Evolutionary conservation across 169 alveolate species (phyloP), one percentile per base, ranked within the genome.

Genomic region (Cryptosporidium muris): DNA sequence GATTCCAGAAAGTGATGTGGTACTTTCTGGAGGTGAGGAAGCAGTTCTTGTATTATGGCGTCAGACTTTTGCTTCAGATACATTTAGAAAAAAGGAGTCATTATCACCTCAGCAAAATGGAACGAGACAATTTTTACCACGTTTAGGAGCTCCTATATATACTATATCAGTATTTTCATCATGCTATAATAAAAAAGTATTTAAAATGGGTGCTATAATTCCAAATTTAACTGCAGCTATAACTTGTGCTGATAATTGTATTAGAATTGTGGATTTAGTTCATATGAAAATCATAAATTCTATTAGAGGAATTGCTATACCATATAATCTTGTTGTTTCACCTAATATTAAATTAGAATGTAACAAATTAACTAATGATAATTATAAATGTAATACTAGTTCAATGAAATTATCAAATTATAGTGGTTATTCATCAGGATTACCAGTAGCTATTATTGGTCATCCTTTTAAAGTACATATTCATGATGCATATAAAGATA

Each of bases 11-110:
- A 58, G 74, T 1, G 68, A 74, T 25, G 67, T 60, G n/a, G 66
- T 74, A n/a, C 34, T 74, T n/a, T 74, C 85, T 8, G 85, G 85
- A 3, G 85, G 85, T n/a, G 85, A 74, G 25, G 85, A 74, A 43
- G 85, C 85, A 1, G 85, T 74, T 16, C 16, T 74, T 11, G 85
- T 74, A 1, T 5, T 74, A 11, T 74, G 85, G 85, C 54, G 85
- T 11, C 85, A 74, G 40, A 74, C 56, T 40, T 51, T 51, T 36
- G 14, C 63, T 25, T 67, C 82, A 11, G 82, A 54, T 38, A 52
- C 82, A 5, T 74, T 54, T 58, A 12, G 52, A n/a, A 74, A 74
- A n/a, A 14, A 8, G 0, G 48, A 25, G 2, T 49, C 12, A 16
- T 38, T 38, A 16, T n/a, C 45, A 2, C 54, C 54, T 43, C 58